Evolutionary conservation across 2,329 filamentous ascomycete species (phyloP), one percentile per base, ranked within the genome.

Genomic region (Xylaria sp.): DNA sequence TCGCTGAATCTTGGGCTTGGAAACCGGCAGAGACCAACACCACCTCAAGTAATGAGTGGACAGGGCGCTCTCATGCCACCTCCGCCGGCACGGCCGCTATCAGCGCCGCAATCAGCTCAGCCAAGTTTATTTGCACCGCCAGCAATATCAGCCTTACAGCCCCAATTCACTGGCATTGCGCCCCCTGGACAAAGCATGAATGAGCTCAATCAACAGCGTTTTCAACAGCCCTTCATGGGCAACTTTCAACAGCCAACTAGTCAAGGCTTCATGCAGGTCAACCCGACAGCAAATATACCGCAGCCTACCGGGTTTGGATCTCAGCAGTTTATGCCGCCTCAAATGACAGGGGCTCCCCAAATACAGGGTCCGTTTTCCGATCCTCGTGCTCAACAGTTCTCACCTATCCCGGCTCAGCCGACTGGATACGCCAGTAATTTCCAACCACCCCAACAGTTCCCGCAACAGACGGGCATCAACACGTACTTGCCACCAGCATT

Each of bases 121-220:
- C 89, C 89, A 51, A 94, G 86, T 78, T 86, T 84, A 4, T 96
- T 96, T 77, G 86, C 87, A 7, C 87, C 91, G 20, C 89, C 92
- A 56, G 89, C 92, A 31, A 64, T 69, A 15, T 25, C 61, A 29
- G 29, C 61, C 17, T 80, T 97, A 72, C 90, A 94, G 77, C 89
- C 93, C 59, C 95, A 97, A 77, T 87, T 94, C 79, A 97, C 96
- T 5, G 94, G 95, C 9, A 84, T 92, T 63, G 90, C 92, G 31
- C 87, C 90, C 33, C 86, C 88, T 2, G 92, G 93, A 13, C 92
- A 95, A 78, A 95, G 90, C 77, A 77, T 96, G 72, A 86, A 89
- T 73, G 92, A 95, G 51, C 82, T 96, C 50, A 88, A 82, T 65
- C 90, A 92, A 75, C 85, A 87, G 69, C 86, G 89, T 55, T 78